A percentile compares a stretch with the other conserved stretches of the same genome.
phyloP scores from a whole-genome alignment of 306 rosid species.

The Ceratonia siliqua region DNA sequence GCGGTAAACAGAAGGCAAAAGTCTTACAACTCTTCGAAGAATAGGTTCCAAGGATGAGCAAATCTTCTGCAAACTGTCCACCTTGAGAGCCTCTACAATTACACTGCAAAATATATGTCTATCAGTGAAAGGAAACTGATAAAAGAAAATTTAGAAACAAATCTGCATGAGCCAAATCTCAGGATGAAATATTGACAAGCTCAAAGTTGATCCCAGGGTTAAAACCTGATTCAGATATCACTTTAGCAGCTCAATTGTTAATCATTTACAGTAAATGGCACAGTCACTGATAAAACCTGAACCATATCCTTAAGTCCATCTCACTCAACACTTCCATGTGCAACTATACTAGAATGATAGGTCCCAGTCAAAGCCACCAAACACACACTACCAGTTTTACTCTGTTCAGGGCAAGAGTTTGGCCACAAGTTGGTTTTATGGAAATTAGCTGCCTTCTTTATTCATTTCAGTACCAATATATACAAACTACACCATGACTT shows the following conservation, averaged over 20 bases:
- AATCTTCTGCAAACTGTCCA: constrained; percentile 82
- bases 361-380: too few relatives aligned
- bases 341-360: not conserved
- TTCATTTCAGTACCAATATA: too few relatives aligned
- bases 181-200: not conserved
- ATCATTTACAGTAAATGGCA: not conserved
- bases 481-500: too few relatives aligned
- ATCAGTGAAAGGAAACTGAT: constrained; percentile 11
- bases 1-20: constrained; percentile 17
- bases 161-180: not conserved
- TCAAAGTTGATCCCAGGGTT: not conserved
- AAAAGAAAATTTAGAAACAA: constrained; percentile 7
- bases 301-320: not conserved
- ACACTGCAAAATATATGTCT: constrained; percentile 53
- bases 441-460: too few relatives aligned
- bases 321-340: not conserved
- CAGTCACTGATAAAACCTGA: not conserved
- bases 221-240: not conserved
- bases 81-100: constrained; percentile 80
- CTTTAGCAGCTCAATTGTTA: not conserved
- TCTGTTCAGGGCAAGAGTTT: too few relatives aligned
- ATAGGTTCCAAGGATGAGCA: constrained; percentile 82
- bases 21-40: constrained; percentile 81
- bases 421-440: too few relatives aligned
- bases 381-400: too few relatives aligned